Evolutionary conservation across 2,329 filamentous ascomycete species (phyloP), one percentile per base, ranked within the genome.

Genomic region (Beauveria caledonica): DNA sequence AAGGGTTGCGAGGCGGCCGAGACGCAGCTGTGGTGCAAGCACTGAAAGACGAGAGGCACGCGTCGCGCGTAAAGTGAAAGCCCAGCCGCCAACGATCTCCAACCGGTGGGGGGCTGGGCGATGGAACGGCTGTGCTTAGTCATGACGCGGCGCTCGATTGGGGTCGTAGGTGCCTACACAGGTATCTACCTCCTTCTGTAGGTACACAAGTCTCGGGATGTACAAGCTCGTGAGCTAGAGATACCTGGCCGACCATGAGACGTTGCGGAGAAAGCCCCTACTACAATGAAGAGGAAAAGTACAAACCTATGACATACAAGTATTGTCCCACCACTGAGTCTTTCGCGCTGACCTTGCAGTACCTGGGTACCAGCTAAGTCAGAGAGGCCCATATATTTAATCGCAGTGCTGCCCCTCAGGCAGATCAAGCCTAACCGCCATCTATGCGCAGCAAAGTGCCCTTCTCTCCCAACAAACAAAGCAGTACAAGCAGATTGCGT

Each of bases 51-150:
- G 62, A 59, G 50, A 60, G 62, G 66, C 66, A 70, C 72, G 72
- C 72, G 72, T 74, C 66, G 68, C 73, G 72, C 72, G 73, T 75
- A 68, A 73, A 75, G 71, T 70, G 70, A 69, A 39, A 21, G 17
- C 27, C 17, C 51, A 53, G 53, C 40, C 23, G 59, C 46, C 21
- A 42, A 29, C 45, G n/a, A 48, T n/a, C 49, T 46, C 42, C n/a
- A 39, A 11, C 11, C 45, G 29, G 60, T 49, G 54, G 48, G 55
- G 33, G 46, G 23, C 29, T 33, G 27, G 25, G 48, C 48, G 51
- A 40, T 44, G 21, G 21, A 21, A 39, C 17, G 17, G 49, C 49
- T 17, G 3, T 2, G 59, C 59, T 61, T 61, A 61, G 59, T 61
- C 59, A 61, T 33, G 4, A 3, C 21, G 23, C 44, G 15, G 44